These are phyloP conservation scores for Saccharomyces kudriavzevii DNA, from an alignment of 805 yeast genomes.

Conservation along the genomic window DNA sequence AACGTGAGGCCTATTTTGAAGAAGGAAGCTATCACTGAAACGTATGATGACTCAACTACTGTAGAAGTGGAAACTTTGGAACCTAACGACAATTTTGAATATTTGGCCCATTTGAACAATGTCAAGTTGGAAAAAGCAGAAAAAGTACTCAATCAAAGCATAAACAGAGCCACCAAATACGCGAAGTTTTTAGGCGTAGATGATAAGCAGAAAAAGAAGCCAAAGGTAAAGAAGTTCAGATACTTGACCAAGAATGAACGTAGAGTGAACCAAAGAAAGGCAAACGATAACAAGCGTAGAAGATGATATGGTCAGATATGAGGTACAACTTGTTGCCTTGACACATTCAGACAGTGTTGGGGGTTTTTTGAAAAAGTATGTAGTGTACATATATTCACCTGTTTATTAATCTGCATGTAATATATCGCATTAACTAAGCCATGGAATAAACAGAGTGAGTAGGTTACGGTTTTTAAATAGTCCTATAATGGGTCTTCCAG, in stretches of 20 bases:
- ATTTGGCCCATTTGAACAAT: slow-evolving; percentile 53
- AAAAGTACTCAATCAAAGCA: slow-evolving; percentile 63
- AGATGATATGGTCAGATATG: slow-evolving; percentile 6
- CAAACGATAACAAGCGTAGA: slow-evolving; percentile 32
- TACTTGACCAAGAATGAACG: slow-evolving; percentile 79
- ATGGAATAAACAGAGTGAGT: not conserved
- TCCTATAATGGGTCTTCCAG: no score
- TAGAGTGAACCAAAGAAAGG: slow-evolving; percentile 46
- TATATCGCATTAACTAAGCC: not conserved
- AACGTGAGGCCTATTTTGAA: slow-evolving; percentile 28
- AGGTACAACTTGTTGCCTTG: not conserved
- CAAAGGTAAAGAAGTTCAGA: slow-evolving; percentile 74
- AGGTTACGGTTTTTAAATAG: not conserved
- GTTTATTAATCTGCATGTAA: not conserved
- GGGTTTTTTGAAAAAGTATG: not conserved
- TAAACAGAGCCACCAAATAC: slow-evolving; percentile 73
- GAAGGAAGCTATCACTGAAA: slow-evolving; percentile 16
- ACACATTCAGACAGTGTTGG: not conserved
- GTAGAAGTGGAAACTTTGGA: slow-evolving; percentile 45
- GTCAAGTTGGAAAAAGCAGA: slow-evolving; percentile 66
- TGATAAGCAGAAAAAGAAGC: slow-evolving; percentile 29
- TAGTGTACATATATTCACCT: not conserved
- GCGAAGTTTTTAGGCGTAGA: slow-evolving; percentile 58
- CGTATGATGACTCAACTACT: slow-evolving; percentile 33
- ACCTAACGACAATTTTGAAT: slow-evolving; percentile 46